phyloP scores from a whole-genome alignment of 805 yeast genomes.

The Priceomyces medius region DNA sequence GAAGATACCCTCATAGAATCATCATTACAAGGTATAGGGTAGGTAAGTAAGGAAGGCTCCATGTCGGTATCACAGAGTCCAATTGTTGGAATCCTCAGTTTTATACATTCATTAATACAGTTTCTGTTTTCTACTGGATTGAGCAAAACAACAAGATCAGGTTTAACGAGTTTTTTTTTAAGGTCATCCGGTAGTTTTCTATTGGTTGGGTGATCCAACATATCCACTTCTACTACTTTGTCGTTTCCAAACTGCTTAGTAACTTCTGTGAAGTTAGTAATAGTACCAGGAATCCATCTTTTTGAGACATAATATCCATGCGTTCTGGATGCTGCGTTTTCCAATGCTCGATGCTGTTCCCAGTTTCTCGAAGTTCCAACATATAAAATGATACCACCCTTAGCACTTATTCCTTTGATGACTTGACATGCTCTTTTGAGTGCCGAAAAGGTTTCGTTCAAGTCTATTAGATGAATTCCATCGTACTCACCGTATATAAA shows the following conservation, averaged over 20 bases:
- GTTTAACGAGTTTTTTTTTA: slow-evolving; percentile 61
- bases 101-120: slow-evolving; percentile 77
- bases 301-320: slow-evolving; percentile 78
- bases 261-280: slow-evolving; percentile 78
- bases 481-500: slow-evolving; percentile 84
- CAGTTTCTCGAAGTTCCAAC: slow-evolving; percentile 78
- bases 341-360: slow-evolving; percentile 66
- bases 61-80: slow-evolving; percentile 93
- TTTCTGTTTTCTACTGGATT: slow-evolving; percentile 86
- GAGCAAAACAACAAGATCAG: slow-evolving; percentile 82
- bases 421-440: slow-evolving; percentile 83
- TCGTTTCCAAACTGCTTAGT: slow-evolving; percentile 49
- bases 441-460: slow-evolving; percentile 74
- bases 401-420: slow-evolving; percentile 75
- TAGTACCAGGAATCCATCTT: slow-evolving; percentile 93
- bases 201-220: slow-evolving; percentile 65
- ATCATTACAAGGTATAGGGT: slow-evolving; percentile 96
- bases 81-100: slow-evolving; percentile 83
- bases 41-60: slow-evolving; percentile 85
- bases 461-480: slow-evolving; percentile 87
- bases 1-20: slow-evolving; percentile 82
- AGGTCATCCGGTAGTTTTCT: slow-evolving; percentile 52
- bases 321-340: slow-evolving; percentile 73
- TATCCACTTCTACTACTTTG: slow-evolving; percentile 59
- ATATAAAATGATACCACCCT: slow-evolving; percentile 82